Evolutionary conservation across 495 filamentous ascomycete genomes (phyloP).

Genomic region (Schizothecium vesticola): DNA sequence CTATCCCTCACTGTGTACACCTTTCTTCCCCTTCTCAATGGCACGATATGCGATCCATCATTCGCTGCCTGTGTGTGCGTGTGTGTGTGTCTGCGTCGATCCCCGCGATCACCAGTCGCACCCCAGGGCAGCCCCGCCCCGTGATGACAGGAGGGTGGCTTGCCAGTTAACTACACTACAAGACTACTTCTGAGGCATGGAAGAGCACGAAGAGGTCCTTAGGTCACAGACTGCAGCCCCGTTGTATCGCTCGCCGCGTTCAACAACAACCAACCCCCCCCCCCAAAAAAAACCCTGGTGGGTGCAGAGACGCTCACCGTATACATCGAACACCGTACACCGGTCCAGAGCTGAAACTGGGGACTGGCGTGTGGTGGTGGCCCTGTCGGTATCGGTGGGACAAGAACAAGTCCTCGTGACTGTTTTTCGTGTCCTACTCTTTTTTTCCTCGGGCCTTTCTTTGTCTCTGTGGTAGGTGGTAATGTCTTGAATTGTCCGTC

Average conservation of each 20-base stretch:
- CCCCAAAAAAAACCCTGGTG: background rate
- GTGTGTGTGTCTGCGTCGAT: background rate
- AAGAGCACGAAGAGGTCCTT: background rate
- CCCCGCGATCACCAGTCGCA: background rate
- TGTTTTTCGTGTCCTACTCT: background rate
- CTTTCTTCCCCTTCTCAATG: background rate
- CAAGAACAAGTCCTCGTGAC: background rate
- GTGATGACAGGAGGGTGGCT: background rate
- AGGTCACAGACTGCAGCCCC: background rate
- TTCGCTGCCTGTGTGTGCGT: background rate
- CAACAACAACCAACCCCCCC: background rate
- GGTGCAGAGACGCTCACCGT: background rate
- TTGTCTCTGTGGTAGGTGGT: background rate
- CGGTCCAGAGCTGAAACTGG: background rate
- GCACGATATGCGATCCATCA: background rate
- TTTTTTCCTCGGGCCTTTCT: background rate
- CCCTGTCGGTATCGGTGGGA: background rate
- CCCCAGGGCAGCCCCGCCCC: background rate
- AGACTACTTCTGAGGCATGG: background rate
- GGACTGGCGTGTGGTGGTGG: background rate
- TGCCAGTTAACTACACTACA: background rate
- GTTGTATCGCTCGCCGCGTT: background rate
- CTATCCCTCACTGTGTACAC: background rate
- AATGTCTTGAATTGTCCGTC: background rate
- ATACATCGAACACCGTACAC: background rate